Percentiles rank a stretch among this genome's conserved stretches.
Evolutionary conservation across 148 eudicot genomes (phyloP).

Genomic region (Rhododendron ferrugineum): DNA sequence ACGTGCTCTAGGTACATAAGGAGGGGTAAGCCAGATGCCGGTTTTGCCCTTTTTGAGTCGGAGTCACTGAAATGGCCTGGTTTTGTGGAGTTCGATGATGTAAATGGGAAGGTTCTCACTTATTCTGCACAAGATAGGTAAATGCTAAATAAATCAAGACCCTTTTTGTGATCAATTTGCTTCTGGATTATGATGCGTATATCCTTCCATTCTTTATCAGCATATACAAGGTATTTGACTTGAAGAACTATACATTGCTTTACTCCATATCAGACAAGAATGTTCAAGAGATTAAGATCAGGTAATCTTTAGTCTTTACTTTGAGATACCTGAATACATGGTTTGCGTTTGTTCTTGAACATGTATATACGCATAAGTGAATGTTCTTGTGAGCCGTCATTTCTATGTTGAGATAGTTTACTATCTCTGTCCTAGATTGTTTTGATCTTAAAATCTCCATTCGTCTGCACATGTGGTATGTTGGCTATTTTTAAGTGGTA

Average conservation of each 20-base stretch:
- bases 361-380: not conserved
- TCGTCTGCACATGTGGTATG: not conserved
- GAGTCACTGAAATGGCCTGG: constrained; percentile 99
- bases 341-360: not conserved
- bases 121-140: constrained; percentile 90
- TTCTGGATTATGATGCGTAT: not conserved
- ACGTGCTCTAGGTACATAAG: constrained; percentile 60
- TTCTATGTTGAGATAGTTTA: not conserved
- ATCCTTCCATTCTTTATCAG: constrained; percentile 27
- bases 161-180: not conserved
- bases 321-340: not conserved
- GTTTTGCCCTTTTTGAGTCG: constrained; percentile 91
- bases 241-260: constrained; percentile 87
- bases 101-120: constrained; percentile 88
- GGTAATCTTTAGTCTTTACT: constrained; percentile 31
- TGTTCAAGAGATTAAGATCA: constrained; percentile 95
- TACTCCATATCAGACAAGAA: constrained; percentile 91
- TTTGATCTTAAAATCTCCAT: not conserved
- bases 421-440: not conserved
- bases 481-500: not conserved
- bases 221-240: constrained; percentile 85
- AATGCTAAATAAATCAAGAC: not conserved
- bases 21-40: constrained; percentile 94
- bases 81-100: constrained; percentile 99
- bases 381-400: not conserved